Evolutionary conservation across 1,139 yeast genomes (phyloP).

Genomic region (Saccharomyces hybrid): DNA sequence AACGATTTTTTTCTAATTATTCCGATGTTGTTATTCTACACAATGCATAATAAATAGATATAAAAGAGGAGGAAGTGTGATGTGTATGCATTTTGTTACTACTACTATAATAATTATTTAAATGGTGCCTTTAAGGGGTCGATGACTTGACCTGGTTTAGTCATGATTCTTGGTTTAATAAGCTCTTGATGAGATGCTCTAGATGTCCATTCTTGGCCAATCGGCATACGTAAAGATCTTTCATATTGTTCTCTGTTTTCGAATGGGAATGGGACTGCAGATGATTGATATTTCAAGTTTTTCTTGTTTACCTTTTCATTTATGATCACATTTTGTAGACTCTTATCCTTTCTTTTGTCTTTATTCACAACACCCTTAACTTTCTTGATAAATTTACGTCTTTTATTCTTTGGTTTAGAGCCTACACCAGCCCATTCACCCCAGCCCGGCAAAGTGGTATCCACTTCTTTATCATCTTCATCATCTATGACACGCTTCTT

Average conservation of each 20-base stretch:
- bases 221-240: constrained; percentile 87
- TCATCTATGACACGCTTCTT: constrained; percentile 60
- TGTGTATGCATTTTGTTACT: neutral
- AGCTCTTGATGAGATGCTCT: constrained; percentile 78
- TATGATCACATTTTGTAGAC: constrained; percentile 72
- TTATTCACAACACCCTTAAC: constrained; percentile 64
- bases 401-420: constrained; percentile 40
- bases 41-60: constrained; percentile 3
- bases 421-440: constrained; percentile 73
- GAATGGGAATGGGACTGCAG: constrained; percentile 86
- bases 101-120: constrained; percentile 16
- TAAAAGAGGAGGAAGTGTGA: neutral
- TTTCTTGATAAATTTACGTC: constrained; percentile 56
- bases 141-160: constrained; percentile 82
- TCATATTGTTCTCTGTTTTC: constrained; percentile 93
- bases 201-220: constrained; percentile 95
- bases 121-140: constrained; percentile 64
- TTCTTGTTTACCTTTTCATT: constrained; percentile 83
- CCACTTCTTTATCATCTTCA: constrained; percentile 84
- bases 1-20: neutral
- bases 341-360: constrained; percentile 70
- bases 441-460: constrained; percentile 91
- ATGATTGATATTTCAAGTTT: constrained; percentile 74
- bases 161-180: constrained; percentile 80
- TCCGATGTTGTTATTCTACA: neutral